phyloP scores from a whole-genome alignment of 345 rosid genomes.

The Triadica sebifera region DNA sequence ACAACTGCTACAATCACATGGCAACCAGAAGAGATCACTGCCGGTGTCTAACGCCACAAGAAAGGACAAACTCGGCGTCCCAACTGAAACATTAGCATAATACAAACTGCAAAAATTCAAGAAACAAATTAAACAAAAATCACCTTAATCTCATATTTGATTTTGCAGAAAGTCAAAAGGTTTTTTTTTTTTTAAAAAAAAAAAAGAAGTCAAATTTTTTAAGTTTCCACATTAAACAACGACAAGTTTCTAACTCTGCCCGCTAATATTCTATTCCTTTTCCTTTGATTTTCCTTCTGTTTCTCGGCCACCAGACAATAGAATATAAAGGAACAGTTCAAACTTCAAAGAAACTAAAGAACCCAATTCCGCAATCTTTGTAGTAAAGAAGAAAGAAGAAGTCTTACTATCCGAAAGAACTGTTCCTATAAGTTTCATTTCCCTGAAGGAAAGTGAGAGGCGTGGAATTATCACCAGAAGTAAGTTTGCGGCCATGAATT shows the following conservation, averaged over 20 bases:
- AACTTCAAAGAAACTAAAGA: neutral
- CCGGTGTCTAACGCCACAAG: constrained; percentile 94
- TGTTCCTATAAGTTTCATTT: constrained; percentile 55
- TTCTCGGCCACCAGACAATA: constrained; percentile 16
- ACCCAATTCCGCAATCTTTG: neutral
- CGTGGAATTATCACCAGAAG: constrained; percentile 35
- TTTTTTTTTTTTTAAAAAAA: too few relatives aligned
- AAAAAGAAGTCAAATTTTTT: too few relatives aligned
- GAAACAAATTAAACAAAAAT: too few relatives aligned
- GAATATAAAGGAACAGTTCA: neutral
- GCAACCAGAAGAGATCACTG: constrained; percentile 92
- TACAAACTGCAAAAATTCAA: constrained; percentile 60
- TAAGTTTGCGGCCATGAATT: constrained; percentile 69
- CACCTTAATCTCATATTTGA: neutral
- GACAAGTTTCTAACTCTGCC: neutral
- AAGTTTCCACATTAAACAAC: neutral
- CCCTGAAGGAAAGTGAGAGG: constrained; percentile 67
- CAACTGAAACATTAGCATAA: constrained; percentile 78
- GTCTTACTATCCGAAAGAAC: constrained; percentile 69
- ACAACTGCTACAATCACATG: constrained; percentile 77
- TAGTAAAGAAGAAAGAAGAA: neutral
- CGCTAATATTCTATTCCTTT: neutral
- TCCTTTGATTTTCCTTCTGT: constrained; percentile 7
- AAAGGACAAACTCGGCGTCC: constrained; percentile 66
- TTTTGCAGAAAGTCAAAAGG: neutral